These are phyloP conservation scores for Carex parvula DNA, from an alignment of 176 grass and related monocot species.

Conservation along the genomic window DNA sequence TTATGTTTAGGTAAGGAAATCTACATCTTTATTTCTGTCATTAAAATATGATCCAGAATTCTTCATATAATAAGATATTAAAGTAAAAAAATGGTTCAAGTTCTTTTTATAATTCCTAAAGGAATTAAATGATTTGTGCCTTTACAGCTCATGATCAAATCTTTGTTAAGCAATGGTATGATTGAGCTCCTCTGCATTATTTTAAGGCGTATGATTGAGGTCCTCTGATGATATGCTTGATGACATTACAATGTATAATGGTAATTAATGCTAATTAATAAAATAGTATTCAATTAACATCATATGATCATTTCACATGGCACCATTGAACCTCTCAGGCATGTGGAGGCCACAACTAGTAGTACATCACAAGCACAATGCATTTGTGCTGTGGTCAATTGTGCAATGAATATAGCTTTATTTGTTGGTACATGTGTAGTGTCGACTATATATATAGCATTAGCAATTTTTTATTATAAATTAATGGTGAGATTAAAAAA, in stretches of 20 bases:
- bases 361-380: neutral
- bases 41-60: neutral
- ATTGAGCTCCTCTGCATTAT: constrained; percentile 17
- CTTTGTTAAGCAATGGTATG: constrained; percentile 25
- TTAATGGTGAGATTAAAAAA: neutral
- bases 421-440: neutral
- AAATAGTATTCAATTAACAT: constrained; percentile 13
- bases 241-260: neutral
- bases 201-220: constrained; percentile 20
- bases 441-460: neutral
- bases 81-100: neutral
- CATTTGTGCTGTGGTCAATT: neutral
- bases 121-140: constrained; percentile 9
- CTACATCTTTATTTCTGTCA: neutral
- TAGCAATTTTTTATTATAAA: neutral
- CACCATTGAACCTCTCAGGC: constrained; percentile 12
- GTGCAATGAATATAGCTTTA: neutral
- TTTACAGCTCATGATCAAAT: constrained; percentile 28
- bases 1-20: neutral
- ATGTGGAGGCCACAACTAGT: constrained; percentile 15
- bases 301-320: constrained; percentile 33
- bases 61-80: neutral
- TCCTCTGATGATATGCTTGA: neutral
- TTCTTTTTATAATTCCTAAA: constrained; percentile 2
- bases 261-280: constrained; percentile 18